Evolutionary conservation across 306 rosid species (phyloP).

Genomic region (Rosa lucieae): DNA sequence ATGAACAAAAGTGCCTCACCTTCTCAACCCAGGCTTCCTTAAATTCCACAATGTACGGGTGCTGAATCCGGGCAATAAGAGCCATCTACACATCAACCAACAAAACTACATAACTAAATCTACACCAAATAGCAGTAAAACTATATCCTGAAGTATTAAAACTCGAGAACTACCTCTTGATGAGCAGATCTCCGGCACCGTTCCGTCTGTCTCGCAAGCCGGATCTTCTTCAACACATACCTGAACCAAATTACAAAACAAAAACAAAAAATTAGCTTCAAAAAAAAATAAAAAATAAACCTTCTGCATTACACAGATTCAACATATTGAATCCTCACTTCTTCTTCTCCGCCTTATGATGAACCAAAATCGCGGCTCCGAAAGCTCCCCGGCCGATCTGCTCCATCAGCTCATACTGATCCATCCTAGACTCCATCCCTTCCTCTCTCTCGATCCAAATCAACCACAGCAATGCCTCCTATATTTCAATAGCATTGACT

Average conservation of each 20-base stretch:
- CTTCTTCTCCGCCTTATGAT: conserved; percentile 89
- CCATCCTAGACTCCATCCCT: conserved; percentile 91
- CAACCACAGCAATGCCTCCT: conserved; percentile 1
- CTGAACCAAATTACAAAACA: conserved; percentile 31
- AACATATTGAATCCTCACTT: conserved; percentile 41
- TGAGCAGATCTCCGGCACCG: conserved; percentile 98
- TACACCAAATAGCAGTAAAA: conserved; percentile 12
- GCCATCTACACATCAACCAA: conserved; percentile 62
- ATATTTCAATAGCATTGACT: neutral
- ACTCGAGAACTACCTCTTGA: conserved; percentile 71
- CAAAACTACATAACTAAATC: conserved; percentile 13
- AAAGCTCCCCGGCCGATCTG: conserved; percentile 99
- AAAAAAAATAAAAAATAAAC: neutral
- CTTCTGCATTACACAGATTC: conserved; percentile 12
- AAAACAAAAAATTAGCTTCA: neutral
- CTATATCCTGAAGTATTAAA: neutral
- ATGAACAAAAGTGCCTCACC: conserved; percentile 42
- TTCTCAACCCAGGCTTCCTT: conserved; percentile 99
- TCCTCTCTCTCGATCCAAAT: conserved; percentile 22
- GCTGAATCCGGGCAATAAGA: conserved; percentile 90
- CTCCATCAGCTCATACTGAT: conserved; percentile 99
- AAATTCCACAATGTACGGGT: conserved; percentile 91
- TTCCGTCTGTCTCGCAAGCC: conserved; percentile 98
- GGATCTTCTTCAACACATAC: conserved; percentile 97
- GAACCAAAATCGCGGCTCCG: conserved; percentile 96